phyloP scores from a whole-genome alignment of 2,329 filamentous ascomycete genomes.

The Penicillium sp. region DNA sequence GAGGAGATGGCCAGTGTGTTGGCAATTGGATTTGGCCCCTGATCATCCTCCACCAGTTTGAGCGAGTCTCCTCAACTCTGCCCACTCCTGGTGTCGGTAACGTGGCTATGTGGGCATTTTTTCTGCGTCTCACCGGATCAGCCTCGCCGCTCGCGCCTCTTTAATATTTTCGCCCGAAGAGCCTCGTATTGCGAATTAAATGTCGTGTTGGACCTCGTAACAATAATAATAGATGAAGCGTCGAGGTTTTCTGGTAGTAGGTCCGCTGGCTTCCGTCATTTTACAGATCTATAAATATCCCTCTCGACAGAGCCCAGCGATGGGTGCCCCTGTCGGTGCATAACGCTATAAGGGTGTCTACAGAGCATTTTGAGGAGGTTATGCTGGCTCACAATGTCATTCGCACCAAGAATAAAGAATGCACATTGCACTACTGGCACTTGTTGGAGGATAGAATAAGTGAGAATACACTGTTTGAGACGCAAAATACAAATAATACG shows the following conservation, averaged over 20 bases:
- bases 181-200: constrained; percentile 11
- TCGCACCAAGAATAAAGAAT: neutral
- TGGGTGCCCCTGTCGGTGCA: neutral
- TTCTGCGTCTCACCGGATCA: neutral
- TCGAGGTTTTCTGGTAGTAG: neutral
- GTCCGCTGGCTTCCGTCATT: constrained; percentile 1
- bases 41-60: constrained; percentile 10
- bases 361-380: neutral
- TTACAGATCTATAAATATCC: constrained; percentile 13
- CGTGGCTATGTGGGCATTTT: neutral
- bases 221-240: neutral
- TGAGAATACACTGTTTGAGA: neutral
- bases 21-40: constrained; percentile 7
- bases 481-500: neutral
- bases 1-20: neutral
- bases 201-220: neutral
- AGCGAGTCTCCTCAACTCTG: neutral
- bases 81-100: neutral
- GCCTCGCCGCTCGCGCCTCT: neutral
- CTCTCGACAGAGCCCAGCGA: neutral
- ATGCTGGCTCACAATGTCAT: neutral
- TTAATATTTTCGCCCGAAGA: neutral
- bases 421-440: neutral
- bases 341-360: neutral
- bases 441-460: neutral